phyloP scores from a whole-genome alignment of 1,284 basidiomycete species.

The Fomitiporia mediterranea region DNA sequence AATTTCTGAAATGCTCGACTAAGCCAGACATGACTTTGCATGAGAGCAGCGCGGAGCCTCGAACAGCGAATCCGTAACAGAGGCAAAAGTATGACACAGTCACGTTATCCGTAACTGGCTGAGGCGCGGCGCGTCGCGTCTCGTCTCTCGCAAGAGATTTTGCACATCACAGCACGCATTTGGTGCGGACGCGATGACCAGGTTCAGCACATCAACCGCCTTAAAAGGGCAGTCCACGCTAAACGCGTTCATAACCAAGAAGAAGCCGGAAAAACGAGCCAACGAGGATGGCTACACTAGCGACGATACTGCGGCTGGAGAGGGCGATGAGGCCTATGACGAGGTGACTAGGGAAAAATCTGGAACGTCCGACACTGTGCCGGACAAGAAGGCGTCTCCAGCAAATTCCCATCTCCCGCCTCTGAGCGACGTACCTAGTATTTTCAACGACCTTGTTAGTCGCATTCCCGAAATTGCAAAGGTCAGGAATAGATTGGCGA shows the following conservation, averaged over 20 bases:
- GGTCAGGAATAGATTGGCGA: too few species aligned
- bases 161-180: neutral
- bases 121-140: constrained; percentile 2
- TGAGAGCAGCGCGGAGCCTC: constrained; percentile 7
- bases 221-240: constrained; percentile 50
- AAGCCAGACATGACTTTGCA: constrained; percentile 14
- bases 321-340: constrained; percentile 17
- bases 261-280: constrained; percentile 25
- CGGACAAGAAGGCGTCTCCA: constrained; percentile 31
- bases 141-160: neutral
- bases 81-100: constrained; percentile 15
- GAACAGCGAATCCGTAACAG: too few species aligned
- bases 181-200: constrained; percentile 42
- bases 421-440: constrained; percentile 75
- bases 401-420: constrained; percentile 72
- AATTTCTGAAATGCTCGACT: constrained; percentile 14
- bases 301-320: constrained; percentile 23
- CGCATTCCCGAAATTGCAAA: constrained; percentile 65
- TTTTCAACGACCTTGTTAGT: constrained; percentile 81
- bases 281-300: constrained; percentile 24
- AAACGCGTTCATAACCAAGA: constrained; percentile 46
- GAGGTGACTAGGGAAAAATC: constrained; percentile 38
- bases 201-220: constrained; percentile 33
- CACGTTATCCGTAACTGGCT: neutral
- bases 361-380: constrained; percentile 31